phyloP scores from a whole-genome alignment of 2,329 filamentous ascomycete species.

The Colletotrichum sp. region DNA sequence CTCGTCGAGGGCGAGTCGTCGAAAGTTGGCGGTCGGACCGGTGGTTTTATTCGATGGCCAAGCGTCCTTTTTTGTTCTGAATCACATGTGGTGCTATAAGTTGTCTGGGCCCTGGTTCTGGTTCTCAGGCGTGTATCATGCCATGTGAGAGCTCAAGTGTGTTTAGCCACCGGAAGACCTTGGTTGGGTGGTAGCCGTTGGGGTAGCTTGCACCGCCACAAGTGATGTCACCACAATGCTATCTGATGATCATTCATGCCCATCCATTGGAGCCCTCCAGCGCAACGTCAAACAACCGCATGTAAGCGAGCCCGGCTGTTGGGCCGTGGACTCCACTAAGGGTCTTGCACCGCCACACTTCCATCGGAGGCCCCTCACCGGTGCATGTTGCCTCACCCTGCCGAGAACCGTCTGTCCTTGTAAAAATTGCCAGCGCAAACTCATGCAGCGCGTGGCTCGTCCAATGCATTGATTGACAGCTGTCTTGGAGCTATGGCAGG shows the following conservation, averaged over 20 bases:
- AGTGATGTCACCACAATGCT: constrained; percentile 20
- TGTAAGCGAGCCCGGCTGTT: constrained; percentile 13
- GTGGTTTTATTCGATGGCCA: constrained; percentile 16
- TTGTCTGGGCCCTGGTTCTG: neutral
- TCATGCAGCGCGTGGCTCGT: neutral
- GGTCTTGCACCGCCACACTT: constrained; percentile 11
- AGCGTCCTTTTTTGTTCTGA: neutral
- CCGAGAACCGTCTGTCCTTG: neutral
- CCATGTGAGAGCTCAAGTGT: neutral
- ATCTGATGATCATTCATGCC: constrained; percentile 4
- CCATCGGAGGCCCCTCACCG: constrained; percentile 1
- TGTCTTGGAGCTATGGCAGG: neutral
- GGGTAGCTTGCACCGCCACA: constrained; percentile 23
- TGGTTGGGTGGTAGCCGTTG: neutral
- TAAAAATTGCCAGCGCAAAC: neutral
- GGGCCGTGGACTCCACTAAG: neutral
- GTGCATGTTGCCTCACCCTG: neutral
- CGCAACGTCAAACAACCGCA: constrained; percentile 1
- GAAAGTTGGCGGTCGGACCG: neutral
- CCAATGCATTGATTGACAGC: neutral
- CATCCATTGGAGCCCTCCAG: constrained; percentile 18
- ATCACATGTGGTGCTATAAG: constrained; percentile 18
- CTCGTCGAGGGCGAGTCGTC: neutral
- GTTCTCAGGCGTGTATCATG: neutral
- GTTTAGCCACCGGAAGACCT: constrained; percentile 5